Evolutionary conservation across 352 stramenopile species (phyloP).

Genomic region (Paralagenidium karlingii): DNA sequence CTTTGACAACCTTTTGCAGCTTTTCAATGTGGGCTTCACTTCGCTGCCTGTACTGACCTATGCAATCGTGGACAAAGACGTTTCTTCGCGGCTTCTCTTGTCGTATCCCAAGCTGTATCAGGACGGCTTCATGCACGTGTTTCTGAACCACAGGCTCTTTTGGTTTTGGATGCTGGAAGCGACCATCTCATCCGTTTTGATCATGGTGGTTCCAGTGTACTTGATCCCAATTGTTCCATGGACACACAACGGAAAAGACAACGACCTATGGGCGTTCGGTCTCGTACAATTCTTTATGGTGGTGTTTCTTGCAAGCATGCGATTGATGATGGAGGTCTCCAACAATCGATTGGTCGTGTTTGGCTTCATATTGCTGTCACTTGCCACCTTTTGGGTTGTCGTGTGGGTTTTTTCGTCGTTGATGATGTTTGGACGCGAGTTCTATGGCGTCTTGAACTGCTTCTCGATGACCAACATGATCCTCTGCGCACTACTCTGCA

Average conservation of each 20-base stretch:
- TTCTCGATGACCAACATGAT: slow-evolving; percentile 24
- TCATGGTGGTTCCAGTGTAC: slow-evolving; percentile 27
- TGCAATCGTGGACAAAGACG: slow-evolving; percentile 73
- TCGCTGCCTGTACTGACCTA: slow-evolving; percentile 88
- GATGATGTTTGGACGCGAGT: slow-evolving; percentile 39
- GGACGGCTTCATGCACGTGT: slow-evolving; percentile 29
- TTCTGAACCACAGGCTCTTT: slow-evolving; percentile 34
- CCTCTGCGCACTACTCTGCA: slow-evolving; percentile 20
- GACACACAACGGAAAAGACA: slow-evolving; percentile 33
- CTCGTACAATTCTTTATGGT: slow-evolving; percentile 52
- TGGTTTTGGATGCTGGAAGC: slow-evolving; percentile 47
- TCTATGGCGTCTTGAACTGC: slow-evolving; percentile 38
- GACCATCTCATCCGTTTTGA: slow-evolving; percentile 24
- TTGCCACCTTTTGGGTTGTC: slow-evolving; percentile 43
- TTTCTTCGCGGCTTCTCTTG: slow-evolving; percentile 51
- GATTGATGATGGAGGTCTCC: slow-evolving; percentile 34
- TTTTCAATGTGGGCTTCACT: slow-evolving; percentile 72
- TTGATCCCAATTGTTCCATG: slow-evolving; percentile 27
- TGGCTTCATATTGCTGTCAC: slow-evolving; percentile 20
- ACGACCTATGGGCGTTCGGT: slow-evolving; percentile 52
- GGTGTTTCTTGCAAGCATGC: slow-evolving; percentile 35
- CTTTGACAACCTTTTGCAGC: slow-evolving; percentile 87
- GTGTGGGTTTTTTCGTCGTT: slow-evolving; percentile 31
- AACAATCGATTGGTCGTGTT: slow-evolving; percentile 16
- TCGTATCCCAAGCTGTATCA: slow-evolving; percentile 72